Conservation (phyloP, 371 early-diverging fungal genomes). For the Mortierella sp. region DNA sequence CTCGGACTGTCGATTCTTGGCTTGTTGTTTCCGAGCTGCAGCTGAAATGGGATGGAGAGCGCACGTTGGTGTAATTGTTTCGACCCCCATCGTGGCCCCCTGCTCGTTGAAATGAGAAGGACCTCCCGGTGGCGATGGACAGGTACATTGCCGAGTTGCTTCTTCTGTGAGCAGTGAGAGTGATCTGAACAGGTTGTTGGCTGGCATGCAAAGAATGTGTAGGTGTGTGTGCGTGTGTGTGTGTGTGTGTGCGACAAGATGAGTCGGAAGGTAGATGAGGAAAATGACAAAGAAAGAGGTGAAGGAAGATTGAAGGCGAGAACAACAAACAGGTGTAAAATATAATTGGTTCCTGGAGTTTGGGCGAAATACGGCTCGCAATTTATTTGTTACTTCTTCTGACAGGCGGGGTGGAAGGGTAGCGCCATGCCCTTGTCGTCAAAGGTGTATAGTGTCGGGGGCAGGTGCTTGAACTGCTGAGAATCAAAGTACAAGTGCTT, state of each 20-base stretch:
- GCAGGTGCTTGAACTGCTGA: constrained; percentile 56
- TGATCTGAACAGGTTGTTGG: neutral
- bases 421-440: constrained; percentile 11
- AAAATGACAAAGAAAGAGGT: neutral
- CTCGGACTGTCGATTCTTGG: constrained; percentile 14
- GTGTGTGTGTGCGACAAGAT: neutral
- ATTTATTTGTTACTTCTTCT: neutral
- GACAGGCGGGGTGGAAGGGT: constrained; percentile 37
- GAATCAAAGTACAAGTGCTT: constrained; percentile 55
- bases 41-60: constrained; percentile 9
- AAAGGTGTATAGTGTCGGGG: constrained; percentile 48
- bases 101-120: neutral
- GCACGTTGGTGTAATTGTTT: constrained; percentile 5
- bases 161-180: neutral
- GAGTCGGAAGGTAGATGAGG: neutral
- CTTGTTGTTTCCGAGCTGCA: constrained; percentile 13
- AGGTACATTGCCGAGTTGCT: constrained; percentile 2
- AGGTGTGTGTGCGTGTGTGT: no score
- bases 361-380: constrained; percentile 6
- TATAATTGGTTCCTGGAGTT: neutral
- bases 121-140: neutral
- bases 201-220: neutral
- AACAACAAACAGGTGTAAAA: neutral
- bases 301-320: neutral
- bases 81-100: neutral